Evolutionary conservation across 768 basidiomycete species (phyloP), one percentile per base, ranked within the genome.

Genomic region (Serendipita indica): DNA sequence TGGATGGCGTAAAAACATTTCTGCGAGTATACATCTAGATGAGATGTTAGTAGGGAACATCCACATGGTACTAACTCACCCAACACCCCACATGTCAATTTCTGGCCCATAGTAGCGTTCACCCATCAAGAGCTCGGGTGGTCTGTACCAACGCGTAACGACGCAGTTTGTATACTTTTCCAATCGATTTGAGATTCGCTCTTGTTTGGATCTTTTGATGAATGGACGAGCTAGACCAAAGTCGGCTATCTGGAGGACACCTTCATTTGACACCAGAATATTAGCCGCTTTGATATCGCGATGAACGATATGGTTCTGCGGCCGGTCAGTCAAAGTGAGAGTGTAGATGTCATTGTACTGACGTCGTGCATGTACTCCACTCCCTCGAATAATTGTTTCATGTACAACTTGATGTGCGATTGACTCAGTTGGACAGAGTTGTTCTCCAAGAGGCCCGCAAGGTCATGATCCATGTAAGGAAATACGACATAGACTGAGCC

Each of bases 241-340:
- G 70, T 99, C 96, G 3, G 93, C 96, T 60, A 99, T 86, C 65
- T 83, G 83, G 14, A 98, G 75, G 20, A 77, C 75, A 3, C 96
- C 96, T 3, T 75, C 72, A 67, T 93, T 92, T 58, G 84, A 86
- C 57, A 99, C 94, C 46, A 99, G 82, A 54, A 98, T 73, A 68
- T 99, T 99, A 33, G 96, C 96, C 3, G 96, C 89, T 68, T 99
- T 99, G 87, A 99, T 93, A 65, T 99, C 96, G 43, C 96, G 90
- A 69, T 99, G 96, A 3, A 99, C 76, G 65, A 97, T 94, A 63
- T 89, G 82, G 70, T 98, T 96, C 94, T 97, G 60, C 4, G 14
- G 2, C 60, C 22, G 43, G 59, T 10, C 3, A 20, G 18, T 37
- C 32, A 33, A 60, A 58, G 61, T 54, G 60, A 58, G 34, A 61